These are phyloP conservation scores for Cryptococcus floricola DNA, from an alignment of 1,284 basidiomycete genomes.

Conservation along the genomic window DNA sequence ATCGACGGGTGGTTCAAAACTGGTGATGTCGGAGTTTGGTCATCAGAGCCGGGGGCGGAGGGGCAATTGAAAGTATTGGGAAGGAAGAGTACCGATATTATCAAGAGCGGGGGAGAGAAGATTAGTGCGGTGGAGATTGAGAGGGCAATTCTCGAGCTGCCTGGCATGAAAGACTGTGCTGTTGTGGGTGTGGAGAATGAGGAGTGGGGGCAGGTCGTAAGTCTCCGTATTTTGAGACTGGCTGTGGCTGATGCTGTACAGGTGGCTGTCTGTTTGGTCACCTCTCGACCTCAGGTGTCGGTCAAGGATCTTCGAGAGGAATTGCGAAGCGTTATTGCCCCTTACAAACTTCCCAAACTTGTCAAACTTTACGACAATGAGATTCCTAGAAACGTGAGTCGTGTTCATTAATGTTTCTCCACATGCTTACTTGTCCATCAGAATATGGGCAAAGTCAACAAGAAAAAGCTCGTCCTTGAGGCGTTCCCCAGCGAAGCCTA, in stretches of 20 bases:
- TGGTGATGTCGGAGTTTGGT: slow-evolving; percentile 42
- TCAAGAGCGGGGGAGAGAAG: slow-evolving; percentile 46
- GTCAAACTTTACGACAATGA: slow-evolving; percentile 31
- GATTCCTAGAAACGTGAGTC: slow-evolving; percentile 37
- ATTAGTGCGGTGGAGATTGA: slow-evolving; percentile 46
- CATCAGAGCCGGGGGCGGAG: slow-evolving; percentile 14
- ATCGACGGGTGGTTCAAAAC: slow-evolving; percentile 46
- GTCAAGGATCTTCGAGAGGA: slow-evolving; percentile 23
- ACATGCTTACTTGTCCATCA: not conserved
- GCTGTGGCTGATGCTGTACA: not conserved
- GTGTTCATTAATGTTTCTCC: not conserved
- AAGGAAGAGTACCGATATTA: slow-evolving; percentile 35
- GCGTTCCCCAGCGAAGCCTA: slow-evolving; percentile 24
- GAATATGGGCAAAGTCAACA: slow-evolving; percentile 34
- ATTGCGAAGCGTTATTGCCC: slow-evolving; percentile 29
- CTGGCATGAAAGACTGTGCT: slow-evolving; percentile 39
- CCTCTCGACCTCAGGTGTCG: slow-evolving; percentile 13
- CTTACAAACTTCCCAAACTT: slow-evolving; percentile 41
- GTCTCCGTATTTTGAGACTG: not conserved
- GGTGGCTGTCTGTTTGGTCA: slow-evolving; percentile 29
- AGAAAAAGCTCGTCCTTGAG: slow-evolving; percentile 26
- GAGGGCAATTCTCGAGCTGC: slow-evolving; percentile 36
- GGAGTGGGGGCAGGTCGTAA: slow-evolving; percentile 45
- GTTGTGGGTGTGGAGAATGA: slow-evolving; percentile 42
- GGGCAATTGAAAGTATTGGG: slow-evolving; percentile 39